These are phyloP conservation scores for Hydrangea macrophylla DNA, from an alignment of 148 eudicot genomes.

Conservation along the genomic window DNA sequence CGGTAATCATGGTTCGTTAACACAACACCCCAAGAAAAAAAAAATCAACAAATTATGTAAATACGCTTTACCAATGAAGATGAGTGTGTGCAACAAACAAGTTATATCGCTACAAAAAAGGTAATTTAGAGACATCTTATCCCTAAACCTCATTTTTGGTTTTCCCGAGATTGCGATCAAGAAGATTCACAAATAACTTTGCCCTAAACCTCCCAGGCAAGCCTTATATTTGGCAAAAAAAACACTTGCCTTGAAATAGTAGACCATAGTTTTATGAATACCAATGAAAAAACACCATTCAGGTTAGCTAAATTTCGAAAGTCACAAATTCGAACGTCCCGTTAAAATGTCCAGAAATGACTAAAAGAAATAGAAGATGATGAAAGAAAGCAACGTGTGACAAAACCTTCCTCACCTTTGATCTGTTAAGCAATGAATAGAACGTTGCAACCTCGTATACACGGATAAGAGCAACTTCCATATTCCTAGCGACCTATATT, in stretches of 20 bases:
- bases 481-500: slow-evolving; percentile 78
- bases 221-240: too few relatives aligned
- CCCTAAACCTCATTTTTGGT: not conserved
- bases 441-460: slow-evolving; percentile 98
- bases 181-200: not conserved
- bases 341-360: too few relatives aligned
- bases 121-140: not conserved
- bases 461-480: slow-evolving; percentile 98
- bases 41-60: not conserved
- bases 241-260: too few relatives aligned
- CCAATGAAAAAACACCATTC: too few relatives aligned
- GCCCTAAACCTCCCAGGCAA: too few relatives aligned
- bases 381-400: too few relatives aligned
- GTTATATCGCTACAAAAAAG: slow-evolving; percentile 4
- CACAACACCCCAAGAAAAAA: slow-evolving; percentile 96
- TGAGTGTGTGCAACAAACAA: not conserved
- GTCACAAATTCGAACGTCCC: too few relatives aligned
- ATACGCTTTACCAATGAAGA: not conserved
- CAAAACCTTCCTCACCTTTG: slow-evolving; percentile 54
- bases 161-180: not conserved
- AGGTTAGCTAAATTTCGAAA: too few relatives aligned
- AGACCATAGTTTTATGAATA: too few relatives aligned
- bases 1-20: slow-evolving; percentile 99
- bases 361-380: not conserved
- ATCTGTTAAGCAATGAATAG: slow-evolving; percentile 92